Evolutionary conservation across 2,329 filamentous ascomycete species (phyloP).

Genomic region (Beauveria sp.): DNA sequence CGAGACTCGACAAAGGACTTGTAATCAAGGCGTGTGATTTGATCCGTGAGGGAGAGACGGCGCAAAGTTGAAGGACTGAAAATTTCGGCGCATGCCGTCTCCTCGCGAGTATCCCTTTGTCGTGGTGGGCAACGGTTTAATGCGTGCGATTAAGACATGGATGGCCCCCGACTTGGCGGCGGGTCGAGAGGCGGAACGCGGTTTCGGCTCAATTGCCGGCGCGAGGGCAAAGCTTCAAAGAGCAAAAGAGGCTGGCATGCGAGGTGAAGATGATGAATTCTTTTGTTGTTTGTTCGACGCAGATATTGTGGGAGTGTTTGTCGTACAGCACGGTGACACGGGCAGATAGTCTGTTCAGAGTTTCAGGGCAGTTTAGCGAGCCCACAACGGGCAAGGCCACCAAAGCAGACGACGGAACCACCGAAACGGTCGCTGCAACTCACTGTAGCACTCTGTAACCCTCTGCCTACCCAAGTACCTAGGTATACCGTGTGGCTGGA

Average conservation of each 20-base stretch:
- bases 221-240: neutral
- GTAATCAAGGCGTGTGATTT: neutral
- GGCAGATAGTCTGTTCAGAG: neutral
- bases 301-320: neutral
- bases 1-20: neutral
- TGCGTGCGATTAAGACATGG: constrained; percentile 4
- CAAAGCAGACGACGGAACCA: neutral
- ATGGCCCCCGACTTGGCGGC: neutral
- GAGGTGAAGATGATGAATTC: neutral
- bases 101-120: neutral
- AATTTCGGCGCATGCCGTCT: neutral
- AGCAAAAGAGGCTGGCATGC: neutral
- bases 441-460: neutral
- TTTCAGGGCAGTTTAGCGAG: neutral
- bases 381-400: neutral
- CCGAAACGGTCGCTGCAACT: neutral
- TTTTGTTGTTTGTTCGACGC: neutral
- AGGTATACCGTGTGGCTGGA: too few species aligned
- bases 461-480: too few species aligned
- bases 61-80: neutral
- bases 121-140: neutral
- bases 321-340: neutral
- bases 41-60: neutral
- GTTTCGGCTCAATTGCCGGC: constrained; percentile 4
- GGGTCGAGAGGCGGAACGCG: neutral